phyloP scores from a whole-genome alignment of 1,284 basidiomycete species.

The Xerocomus nothofagi region DNA sequence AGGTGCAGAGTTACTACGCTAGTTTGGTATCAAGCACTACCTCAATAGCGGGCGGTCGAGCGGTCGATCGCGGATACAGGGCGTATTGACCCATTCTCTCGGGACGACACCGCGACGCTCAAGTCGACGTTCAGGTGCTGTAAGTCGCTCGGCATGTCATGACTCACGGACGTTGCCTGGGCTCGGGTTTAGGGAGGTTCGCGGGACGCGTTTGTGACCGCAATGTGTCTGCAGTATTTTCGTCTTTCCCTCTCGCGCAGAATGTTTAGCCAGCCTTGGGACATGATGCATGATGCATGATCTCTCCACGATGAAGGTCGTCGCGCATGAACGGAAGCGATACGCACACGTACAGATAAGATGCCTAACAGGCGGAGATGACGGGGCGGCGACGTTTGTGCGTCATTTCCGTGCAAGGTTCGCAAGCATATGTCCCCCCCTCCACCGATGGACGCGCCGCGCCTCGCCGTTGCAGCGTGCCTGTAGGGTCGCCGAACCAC shows the following conservation, averaged over 20 bases:
- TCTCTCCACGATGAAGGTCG: not conserved
- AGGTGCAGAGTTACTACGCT: conserved; percentile 1
- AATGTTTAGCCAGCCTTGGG: too few species aligned
- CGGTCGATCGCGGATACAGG: conserved; percentile 15
- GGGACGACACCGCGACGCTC: not conserved
- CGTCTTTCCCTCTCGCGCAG: not conserved
- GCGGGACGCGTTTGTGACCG: not conserved
- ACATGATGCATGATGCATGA: too few species aligned
- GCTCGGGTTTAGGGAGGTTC: conserved; percentile 14
- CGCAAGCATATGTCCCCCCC: not conserved
- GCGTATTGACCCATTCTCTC: not conserved
- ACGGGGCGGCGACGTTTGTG: conserved; percentile 1
- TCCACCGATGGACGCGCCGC: not conserved
- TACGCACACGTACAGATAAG: not conserved
- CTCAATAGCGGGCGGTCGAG: conserved; percentile 1
- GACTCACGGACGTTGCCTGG: not conserved
- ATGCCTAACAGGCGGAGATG: not conserved
- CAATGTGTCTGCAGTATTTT: not conserved
- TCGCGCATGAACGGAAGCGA: not conserved
- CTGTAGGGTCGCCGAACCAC: conserved; percentile 15
- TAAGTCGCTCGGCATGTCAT: not conserved
- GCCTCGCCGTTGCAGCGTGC: conserved; percentile 28
- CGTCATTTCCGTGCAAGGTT: conserved; percentile 11
- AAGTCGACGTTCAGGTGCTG: not conserved
- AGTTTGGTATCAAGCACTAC: too few species aligned